phyloP scores from a whole-genome alignment of 169 alveolate genomes.

The Eimeria necatrix region DNA sequence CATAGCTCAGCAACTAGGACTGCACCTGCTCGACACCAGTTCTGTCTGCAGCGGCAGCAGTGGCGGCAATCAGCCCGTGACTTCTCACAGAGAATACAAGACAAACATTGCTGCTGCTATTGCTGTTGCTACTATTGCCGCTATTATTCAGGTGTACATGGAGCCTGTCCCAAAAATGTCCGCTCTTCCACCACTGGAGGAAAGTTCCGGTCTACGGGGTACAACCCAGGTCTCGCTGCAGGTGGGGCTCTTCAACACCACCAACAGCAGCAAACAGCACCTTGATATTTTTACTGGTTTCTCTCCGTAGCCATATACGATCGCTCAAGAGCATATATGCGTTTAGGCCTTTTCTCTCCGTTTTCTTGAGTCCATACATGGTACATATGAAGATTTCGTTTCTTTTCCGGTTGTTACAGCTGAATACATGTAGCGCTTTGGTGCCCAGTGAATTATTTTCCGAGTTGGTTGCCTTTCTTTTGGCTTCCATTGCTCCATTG shows the following conservation, averaged over 20 bases:
- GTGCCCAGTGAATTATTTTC: no score
- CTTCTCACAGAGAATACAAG: no score
- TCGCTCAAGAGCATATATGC: no score
- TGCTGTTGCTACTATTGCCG: background rate
- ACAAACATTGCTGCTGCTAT: background rate
- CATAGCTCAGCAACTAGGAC: background rate
- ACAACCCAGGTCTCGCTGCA: slow-evolving; percentile 40
- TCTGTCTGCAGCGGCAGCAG: background rate
- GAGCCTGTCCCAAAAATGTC: slow-evolving; percentile 33
- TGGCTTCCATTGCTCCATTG: no score
- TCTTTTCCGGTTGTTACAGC: no score
- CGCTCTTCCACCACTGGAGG: slow-evolving; percentile 33
- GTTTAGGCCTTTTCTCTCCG: no score
- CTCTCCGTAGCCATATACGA: no score
- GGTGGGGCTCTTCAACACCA: background rate
- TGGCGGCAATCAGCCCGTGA: background rate
- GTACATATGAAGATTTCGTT: no score
- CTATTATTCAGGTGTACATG: slow-evolving; percentile 62
- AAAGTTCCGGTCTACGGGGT: slow-evolving; percentile 57
- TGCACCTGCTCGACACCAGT: background rate
- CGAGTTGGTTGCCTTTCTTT: no score
- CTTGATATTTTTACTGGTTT: background rate
- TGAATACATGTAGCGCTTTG: no score
- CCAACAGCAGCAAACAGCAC: background rate
- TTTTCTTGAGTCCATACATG: no score